Percentiles rank a stretch among this genome's conserved stretches.
These are phyloP conservation scores for Priceomyces carsonii DNA, from an alignment of 805 yeast species.

Conservation along the genomic window DNA sequence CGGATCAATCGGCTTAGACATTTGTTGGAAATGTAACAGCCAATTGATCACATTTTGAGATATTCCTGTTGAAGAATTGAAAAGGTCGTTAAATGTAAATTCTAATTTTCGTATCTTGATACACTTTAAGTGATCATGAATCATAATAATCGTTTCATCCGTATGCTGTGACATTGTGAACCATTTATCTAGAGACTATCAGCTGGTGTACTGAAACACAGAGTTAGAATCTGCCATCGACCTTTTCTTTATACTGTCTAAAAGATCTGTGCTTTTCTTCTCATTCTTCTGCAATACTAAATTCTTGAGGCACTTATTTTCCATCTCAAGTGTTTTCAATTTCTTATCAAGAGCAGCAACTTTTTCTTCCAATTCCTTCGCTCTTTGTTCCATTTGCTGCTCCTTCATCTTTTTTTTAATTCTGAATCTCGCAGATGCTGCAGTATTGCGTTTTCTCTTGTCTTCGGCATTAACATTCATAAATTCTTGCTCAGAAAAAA, in stretches of 20 bases:
- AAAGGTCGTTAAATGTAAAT: slow-evolving; percentile 17
- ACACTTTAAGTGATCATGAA: slow-evolving; percentile 15
- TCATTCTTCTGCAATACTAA: slow-evolving; percentile 80
- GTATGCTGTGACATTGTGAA: too few relatives aligned
- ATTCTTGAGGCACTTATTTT: slow-evolving; percentile 79
- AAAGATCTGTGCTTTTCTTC: slow-evolving; percentile 51
- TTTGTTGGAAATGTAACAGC: slow-evolving; percentile 20
- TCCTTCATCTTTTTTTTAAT: slow-evolving; percentile 90
- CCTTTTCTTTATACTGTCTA: slow-evolving; percentile 52
- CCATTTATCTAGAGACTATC: slow-evolving; percentile 7
- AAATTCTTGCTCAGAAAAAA: slow-evolving; percentile 12
- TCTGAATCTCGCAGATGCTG: slow-evolving; percentile 92
- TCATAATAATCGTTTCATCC: background rate
- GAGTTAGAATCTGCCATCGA: slow-evolving; percentile 38
- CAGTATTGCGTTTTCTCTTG: slow-evolving; percentile 85
- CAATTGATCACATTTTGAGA: background rate
- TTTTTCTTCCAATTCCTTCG: slow-evolving; percentile 70
- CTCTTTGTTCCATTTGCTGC: slow-evolving; percentile 80
- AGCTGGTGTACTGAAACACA: slow-evolving; percentile 33
- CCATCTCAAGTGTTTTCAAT: slow-evolving; percentile 88
- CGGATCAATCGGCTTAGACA: too few relatives aligned
- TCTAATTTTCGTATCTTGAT: slow-evolving; percentile 7
- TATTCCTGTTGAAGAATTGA: slow-evolving; percentile 21
- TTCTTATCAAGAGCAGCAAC: slow-evolving; percentile 67
- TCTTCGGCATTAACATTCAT: slow-evolving; percentile 46